Evolutionary conservation across 306 rosid genomes (phyloP).

Genomic region (Urtica urens): DNA sequence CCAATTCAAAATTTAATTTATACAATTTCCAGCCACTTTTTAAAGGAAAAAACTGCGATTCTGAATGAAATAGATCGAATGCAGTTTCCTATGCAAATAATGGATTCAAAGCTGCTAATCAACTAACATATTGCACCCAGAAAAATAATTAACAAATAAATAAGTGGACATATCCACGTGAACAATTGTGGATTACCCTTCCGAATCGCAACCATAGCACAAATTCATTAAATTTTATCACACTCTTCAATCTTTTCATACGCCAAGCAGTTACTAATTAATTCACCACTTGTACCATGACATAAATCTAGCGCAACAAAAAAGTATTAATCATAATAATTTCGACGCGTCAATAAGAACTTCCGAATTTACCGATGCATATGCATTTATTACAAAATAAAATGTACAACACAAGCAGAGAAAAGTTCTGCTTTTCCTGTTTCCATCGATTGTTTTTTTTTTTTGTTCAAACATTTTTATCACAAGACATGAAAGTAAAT

Average conservation of each 20-base stretch:
- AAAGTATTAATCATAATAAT: too few relatives aligned
- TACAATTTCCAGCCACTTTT: background rate
- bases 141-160: background rate
- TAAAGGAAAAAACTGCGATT: background rate
- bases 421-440: too few relatives aligned
- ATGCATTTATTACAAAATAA: background rate
- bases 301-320: too few relatives aligned
- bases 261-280: background rate
- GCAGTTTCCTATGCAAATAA: background rate
- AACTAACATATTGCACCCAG: too few relatives aligned
- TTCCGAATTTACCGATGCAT: background rate
- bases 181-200: slow-evolving; percentile 2
- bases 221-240: background rate
- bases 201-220: background rate
- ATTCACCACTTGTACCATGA: background rate
- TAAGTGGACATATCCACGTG: slow-evolving; percentile 5
- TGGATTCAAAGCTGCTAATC: background rate
- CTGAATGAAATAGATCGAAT: background rate
- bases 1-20: background rate
- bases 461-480: slow-evolving; percentile 5
- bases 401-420: background rate
- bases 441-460: too few relatives aligned
- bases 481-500: slow-evolving; percentile 4
- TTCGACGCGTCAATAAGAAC: background rate
- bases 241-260: background rate